These are phyloP conservation scores for Dothideomycetidae sp. DNA, from an alignment of 2,329 filamentous ascomycete species.

Conservation along the genomic window DNA sequence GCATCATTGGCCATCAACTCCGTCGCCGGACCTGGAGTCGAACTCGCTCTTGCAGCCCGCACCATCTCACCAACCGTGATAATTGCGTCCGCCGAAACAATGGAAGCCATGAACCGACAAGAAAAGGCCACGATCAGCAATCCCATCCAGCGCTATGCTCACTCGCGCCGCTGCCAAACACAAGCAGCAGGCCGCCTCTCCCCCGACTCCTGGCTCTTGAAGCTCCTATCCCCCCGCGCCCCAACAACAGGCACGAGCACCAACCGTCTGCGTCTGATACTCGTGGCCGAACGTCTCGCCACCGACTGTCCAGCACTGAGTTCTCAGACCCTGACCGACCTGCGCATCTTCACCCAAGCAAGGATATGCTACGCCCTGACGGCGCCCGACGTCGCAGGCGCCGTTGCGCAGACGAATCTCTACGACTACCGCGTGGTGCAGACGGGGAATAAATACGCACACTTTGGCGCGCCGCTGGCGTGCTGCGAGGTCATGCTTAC, in stretches of 20 bases:
- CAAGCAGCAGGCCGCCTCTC: slow-evolving; percentile 66
- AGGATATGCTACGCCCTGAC: slow-evolving; percentile 77
- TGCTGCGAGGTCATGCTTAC: slow-evolving; percentile 64
- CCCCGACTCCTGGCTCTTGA: slow-evolving; percentile 45
- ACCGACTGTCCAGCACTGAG: slow-evolving; percentile 48
- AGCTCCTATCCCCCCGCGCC: slow-evolving; percentile 42
- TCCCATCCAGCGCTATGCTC: slow-evolving; percentile 50
- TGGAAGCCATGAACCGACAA: slow-evolving; percentile 53
- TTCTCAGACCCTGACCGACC: slow-evolving; percentile 57
- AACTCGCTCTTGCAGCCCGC: slow-evolving; percentile 58
- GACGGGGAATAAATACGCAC: slow-evolving; percentile 31
- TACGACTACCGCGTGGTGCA: slow-evolving; percentile 64
- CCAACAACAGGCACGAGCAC: slow-evolving; percentile 46
- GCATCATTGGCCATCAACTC: slow-evolving; percentile 79
- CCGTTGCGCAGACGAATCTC: slow-evolving; percentile 72
- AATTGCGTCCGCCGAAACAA: slow-evolving; percentile 59
- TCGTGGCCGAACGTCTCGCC: slow-evolving; percentile 59
- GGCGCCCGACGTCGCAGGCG: slow-evolving; percentile 69
- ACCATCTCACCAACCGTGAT: slow-evolving; percentile 70
- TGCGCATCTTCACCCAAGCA: slow-evolving; percentile 67
- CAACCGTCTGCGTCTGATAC: slow-evolving; percentile 67
- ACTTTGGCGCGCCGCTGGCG: slow-evolving; percentile 73
- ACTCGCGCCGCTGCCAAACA: slow-evolving; percentile 56
- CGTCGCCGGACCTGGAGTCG: slow-evolving; percentile 58
- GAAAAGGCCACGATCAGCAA: slow-evolving; percentile 40